Percentiles rank a stretch among this genome's conserved stretches.
Conservation (phyloP, 768 basidiomycete species). For the Scleroderma bovista region DNA sequence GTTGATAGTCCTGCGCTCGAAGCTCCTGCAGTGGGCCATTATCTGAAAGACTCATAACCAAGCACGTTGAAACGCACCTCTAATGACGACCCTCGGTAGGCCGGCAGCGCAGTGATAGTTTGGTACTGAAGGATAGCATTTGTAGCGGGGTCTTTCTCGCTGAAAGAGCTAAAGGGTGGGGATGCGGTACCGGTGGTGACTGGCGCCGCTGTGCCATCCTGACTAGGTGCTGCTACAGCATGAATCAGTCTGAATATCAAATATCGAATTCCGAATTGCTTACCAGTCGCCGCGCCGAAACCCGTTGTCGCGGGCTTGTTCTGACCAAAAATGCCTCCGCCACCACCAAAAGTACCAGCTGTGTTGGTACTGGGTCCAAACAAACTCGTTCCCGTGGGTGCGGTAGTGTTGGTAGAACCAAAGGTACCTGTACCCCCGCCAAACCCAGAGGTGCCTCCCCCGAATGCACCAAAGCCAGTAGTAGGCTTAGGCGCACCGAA, state of each 20-base stretch:
- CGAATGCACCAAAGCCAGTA: slow-evolving; percentile 73
- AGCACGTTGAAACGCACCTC: slow-evolving; percentile 42
- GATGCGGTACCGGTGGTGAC: slow-evolving; percentile 67
- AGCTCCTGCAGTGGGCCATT: slow-evolving; percentile 47
- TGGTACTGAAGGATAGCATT: slow-evolving; percentile 64
- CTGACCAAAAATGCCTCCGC: slow-evolving; percentile 56
- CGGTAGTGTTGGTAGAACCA: slow-evolving; percentile 27
- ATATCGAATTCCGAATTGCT: slow-evolving; percentile 9
- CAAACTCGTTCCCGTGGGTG: slow-evolving; percentile 26
- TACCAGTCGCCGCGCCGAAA: slow-evolving; percentile 36
- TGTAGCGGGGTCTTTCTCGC: slow-evolving; percentile 59
- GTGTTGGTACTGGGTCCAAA: slow-evolving; percentile 30
- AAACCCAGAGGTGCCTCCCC: slow-evolving; percentile 52
- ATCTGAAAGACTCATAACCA: neutral
- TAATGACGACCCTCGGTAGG: slow-evolving; percentile 71
- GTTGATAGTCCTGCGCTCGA: slow-evolving; percentile 68
- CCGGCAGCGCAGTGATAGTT: slow-evolving; percentile 74
- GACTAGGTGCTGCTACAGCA: slow-evolving; percentile 22
- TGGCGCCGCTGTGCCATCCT: slow-evolving; percentile 39
- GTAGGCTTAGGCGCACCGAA: slow-evolving; percentile 69
- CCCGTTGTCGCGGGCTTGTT: slow-evolving; percentile 39
- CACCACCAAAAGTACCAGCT: slow-evolving; percentile 37
- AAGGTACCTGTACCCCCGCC: slow-evolving; percentile 40
- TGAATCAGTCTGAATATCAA: neutral
- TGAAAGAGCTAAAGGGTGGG: slow-evolving; percentile 52